Conservation (phyloP, 805 yeast genomes). For the Pichia membranifaciens region DNA sequence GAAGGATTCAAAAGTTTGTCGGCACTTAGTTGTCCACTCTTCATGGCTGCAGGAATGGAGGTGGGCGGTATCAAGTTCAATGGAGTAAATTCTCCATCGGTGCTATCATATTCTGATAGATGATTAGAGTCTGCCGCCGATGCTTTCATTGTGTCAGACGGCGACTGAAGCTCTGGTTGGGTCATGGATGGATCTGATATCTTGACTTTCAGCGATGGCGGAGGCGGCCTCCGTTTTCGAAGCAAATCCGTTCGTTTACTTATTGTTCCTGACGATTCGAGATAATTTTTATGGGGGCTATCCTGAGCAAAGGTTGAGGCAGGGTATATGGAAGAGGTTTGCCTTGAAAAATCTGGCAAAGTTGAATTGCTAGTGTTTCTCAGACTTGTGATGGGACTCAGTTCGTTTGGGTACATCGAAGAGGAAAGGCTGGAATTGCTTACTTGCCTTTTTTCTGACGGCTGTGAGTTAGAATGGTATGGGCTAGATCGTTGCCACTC, state of each 20-base stretch:
- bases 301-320: constrained; percentile 2
- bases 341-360: constrained; percentile 7
- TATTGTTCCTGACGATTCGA: constrained; percentile 2
- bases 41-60: background rate
- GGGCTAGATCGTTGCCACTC: background rate
- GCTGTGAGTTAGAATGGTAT: background rate
- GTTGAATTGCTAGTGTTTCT: constrained; percentile 7
- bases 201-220: constrained; percentile 3
- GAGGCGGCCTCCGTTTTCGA: constrained; percentile 12
- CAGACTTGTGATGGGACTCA: background rate
- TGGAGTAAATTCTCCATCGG: constrained; percentile 9
- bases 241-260: constrained; percentile 10
- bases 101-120: background rate
- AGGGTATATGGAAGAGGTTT: constrained; percentile 9
- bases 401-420: constrained; percentile 8
- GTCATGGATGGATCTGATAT: no score
- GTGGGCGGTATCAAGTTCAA: background rate
- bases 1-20: background rate
- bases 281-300: background rate
- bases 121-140: background rate
- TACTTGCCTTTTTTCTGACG: background rate
- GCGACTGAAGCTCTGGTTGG: no score
- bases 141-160: constrained; percentile 3
- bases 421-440: constrained; percentile 9
- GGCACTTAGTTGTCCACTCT: background rate